Percentiles rank a stretch among this genome's conserved stretches.
These are phyloP conservation scores for Tetrastigma voinierianum DNA, from an alignment of 164 flowering plant genomes.

Conservation along the genomic window DNA sequence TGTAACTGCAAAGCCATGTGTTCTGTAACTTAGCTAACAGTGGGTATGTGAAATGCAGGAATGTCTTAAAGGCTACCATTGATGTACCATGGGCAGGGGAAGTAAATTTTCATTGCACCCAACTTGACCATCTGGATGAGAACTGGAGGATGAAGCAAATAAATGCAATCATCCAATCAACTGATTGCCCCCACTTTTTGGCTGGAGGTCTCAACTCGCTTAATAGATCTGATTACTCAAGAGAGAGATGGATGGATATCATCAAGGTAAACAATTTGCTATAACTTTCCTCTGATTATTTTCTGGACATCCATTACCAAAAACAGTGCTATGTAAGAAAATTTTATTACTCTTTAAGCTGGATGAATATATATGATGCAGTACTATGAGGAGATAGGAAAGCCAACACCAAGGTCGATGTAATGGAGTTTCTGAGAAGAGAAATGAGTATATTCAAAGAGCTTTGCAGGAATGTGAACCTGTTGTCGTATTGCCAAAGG, in stretches of 20 bases:
- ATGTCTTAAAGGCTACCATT: constrained; percentile 79
- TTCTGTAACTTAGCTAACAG: too few relatives aligned
- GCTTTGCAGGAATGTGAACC: constrained; percentile 88
- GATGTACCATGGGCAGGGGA: constrained; percentile 82
- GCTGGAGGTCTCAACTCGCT: constrained; percentile 93
- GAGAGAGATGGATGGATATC: constrained; percentile 88
- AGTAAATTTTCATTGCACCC: constrained; percentile 80
- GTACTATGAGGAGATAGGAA: constrained; percentile 96
- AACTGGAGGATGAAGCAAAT: constrained; percentile 97
- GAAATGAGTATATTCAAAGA: constrained; percentile 63
- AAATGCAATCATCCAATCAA: constrained; percentile 65
- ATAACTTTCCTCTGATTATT: neutral
- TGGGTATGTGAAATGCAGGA: constrained; percentile 39
- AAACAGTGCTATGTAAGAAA: too few relatives aligned
- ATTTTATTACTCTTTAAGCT: neutral
- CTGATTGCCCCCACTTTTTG: constrained; percentile 66
- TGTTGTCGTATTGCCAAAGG: constrained; percentile 93
- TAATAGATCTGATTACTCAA: constrained; percentile 82
- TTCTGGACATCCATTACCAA: neutral
- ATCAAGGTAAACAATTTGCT: constrained; percentile 55
- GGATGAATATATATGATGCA: constrained; percentile 20
- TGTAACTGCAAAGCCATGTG: too few relatives aligned
- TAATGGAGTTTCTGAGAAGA: constrained; percentile 77
- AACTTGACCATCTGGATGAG: constrained; percentile 89
- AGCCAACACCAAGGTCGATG: constrained; percentile 85